Evolutionary conservation across 192 early-diverging fungal species (phyloP).

Genomic region (Coemansia sp.): DNA sequence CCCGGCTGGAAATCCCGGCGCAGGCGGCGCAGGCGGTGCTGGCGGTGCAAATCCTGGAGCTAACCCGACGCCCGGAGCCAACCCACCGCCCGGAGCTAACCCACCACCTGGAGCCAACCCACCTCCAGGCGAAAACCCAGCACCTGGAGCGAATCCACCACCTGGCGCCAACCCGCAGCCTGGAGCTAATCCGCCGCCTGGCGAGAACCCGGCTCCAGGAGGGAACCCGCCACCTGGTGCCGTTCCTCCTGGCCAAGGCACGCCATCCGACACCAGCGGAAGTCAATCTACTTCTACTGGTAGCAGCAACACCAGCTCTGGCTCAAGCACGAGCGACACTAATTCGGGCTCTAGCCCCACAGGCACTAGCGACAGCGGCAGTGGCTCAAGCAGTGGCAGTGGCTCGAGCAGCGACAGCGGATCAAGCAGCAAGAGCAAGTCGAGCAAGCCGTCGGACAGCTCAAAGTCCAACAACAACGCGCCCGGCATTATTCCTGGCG

Average conservation of each 20-base stretch:
- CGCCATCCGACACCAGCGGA: background rate
- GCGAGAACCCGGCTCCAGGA: background rate
- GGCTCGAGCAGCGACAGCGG: background rate
- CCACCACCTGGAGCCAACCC: background rate
- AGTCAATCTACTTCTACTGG: background rate
- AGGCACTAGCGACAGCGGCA: background rate
- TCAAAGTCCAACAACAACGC: conserved; percentile 1
- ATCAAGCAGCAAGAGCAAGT: background rate
- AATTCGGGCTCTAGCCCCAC: background rate
- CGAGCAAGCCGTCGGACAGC: background rate
- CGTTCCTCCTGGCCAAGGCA: background rate
- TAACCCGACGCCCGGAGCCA: background rate
- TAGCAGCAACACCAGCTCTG: background rate
- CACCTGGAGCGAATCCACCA: background rate
- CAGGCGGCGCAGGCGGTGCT: background rate
- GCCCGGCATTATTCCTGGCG: background rate
- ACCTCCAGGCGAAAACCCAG: background rate
- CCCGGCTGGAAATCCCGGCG: background rate
- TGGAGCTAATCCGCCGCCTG: background rate
- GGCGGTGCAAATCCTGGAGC: background rate
- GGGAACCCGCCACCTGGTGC: background rate
- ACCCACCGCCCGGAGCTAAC: background rate
- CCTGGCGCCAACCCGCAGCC: background rate
- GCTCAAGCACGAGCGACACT: background rate
- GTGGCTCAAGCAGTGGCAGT: background rate